Base-by-base conservation (phyloP, 2,329 filamentous ascomycete genomes). In the Achaetomium macrosporum region DNA sequence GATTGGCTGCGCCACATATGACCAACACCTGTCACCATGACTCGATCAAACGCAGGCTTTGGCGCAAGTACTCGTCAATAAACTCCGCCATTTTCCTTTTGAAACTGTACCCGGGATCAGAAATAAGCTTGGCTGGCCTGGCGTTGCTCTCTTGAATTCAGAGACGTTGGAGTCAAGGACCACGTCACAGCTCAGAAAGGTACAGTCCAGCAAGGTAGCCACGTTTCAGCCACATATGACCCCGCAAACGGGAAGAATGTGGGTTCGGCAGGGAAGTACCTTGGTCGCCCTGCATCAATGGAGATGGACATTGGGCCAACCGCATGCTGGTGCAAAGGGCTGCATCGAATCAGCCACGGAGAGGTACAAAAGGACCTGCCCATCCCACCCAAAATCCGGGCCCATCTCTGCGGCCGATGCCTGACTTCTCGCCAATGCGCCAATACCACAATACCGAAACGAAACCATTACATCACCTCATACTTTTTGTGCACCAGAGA, bases 351-450 rank as follows among this genome's bases (percentile, higher is more conserved):
- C 47, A 47, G 50, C 17, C 36, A 31, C 41, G 25, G 42, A 42
- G 48, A 68, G 64, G 65, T 69, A 69, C 66, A 68, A 68, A 69
- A 69, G 60, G 65, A 58, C 56, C 58, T 55, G 60, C 60, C 60
- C 64, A 61, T 64, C 67, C 66, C 63, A 62, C 62, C 58, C 59
- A 51, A 60, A 49, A 56, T 57, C 57, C 51, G 57, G 62, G 56
- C 56, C 53, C 50, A 51, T 59, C 56, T 55, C 58, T 57, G 52
- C 46, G 36, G 47, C 50, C 36, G 53, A 43, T 40, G 33, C 35
- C 35, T 8, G 29, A 40, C 39, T 39, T 33, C 39, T 43, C 39
- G 37, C 43, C 51, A 47, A 49, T 40, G 31, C 40, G 49, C 35
- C 50, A 48, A 44, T 55, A 42, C 47, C 12, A 43, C 33, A 30